phyloP scores from a whole-genome alignment of 805 yeast species.

The Huiozyma naganishii region DNA sequence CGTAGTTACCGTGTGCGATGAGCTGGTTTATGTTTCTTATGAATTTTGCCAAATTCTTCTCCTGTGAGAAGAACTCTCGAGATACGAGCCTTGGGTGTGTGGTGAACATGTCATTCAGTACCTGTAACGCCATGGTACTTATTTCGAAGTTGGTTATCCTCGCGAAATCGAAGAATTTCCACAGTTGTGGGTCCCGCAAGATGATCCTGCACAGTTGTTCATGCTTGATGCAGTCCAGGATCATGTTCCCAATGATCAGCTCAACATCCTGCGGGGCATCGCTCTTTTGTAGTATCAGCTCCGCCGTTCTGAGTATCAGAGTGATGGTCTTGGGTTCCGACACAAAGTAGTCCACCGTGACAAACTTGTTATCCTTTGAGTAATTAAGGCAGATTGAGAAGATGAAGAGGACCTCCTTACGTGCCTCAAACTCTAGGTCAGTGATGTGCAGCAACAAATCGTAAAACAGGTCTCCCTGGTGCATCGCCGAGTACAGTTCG shows the following conservation, averaged over 20 bases:
- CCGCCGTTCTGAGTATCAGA: constrained; percentile 61
- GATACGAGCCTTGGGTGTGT: constrained; percentile 57
- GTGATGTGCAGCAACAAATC: constrained; percentile 47
- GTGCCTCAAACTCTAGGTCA: constrained; percentile 77
- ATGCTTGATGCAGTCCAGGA: constrained; percentile 75
- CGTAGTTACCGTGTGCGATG: constrained; percentile 72
- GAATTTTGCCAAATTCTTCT: constrained; percentile 44
- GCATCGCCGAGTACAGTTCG: constrained; percentile 69
- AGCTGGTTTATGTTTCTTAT: constrained; percentile 53
- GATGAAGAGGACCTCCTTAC: constrained; percentile 68
- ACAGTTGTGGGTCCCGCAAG: constrained; percentile 49
- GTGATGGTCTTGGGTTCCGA: constrained; percentile 55
- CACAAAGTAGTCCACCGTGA: constrained; percentile 77
- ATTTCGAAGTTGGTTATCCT: constrained; percentile 73
- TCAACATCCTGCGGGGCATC: constrained; percentile 43
- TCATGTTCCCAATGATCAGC: constrained; percentile 61
- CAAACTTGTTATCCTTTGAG: constrained; percentile 63
- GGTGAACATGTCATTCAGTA: constrained; percentile 59
- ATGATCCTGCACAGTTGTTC: constrained; percentile 57
- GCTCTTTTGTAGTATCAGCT: constrained; percentile 32
- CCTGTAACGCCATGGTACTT: constrained; percentile 80
- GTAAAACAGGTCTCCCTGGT: constrained; percentile 56
- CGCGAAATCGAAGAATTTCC: constrained; percentile 77
- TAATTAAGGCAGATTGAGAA: constrained; percentile 72
- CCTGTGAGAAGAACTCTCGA: constrained; percentile 47